phyloP scores from a whole-genome alignment of 2,329 filamentous ascomycete genomes.

The Fusarium denticulatum region DNA sequence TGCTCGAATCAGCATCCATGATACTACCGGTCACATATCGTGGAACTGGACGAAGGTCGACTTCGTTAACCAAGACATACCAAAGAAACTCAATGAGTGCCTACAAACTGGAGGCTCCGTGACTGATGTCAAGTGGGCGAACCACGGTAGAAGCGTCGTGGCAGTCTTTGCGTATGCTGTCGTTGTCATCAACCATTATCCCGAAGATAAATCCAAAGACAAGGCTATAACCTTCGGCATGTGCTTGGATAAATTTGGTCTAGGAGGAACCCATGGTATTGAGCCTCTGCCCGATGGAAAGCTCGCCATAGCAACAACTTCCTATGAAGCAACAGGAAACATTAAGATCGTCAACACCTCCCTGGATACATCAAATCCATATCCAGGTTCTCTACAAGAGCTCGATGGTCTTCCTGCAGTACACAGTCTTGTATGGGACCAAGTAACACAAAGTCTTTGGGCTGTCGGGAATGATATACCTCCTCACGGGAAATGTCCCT shows the following conservation, averaged over 20 bases:
- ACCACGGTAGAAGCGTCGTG: not conserved
- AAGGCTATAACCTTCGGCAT: not conserved
- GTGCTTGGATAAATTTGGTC: not conserved
- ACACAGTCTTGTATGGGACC: not conserved
- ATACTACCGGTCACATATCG: rapidly evolving
- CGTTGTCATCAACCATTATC: not conserved
- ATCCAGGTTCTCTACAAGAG: not conserved
- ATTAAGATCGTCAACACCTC: not conserved
- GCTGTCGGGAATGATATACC: not conserved
- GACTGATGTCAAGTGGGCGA: not conserved
- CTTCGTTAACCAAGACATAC: not conserved
- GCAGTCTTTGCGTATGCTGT: not conserved
- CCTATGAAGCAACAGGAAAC: not conserved
- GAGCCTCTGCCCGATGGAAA: not conserved
- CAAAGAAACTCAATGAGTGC: not conserved
- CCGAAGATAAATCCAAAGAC: not conserved
- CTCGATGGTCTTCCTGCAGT: not conserved
- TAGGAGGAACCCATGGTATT: not conserved
- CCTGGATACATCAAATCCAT: not conserved
- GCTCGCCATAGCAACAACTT: not conserved
- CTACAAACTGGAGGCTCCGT: not conserved
- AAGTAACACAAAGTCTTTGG: not conserved
- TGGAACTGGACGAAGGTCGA: not conserved
- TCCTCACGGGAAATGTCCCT: not conserved
- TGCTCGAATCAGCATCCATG: not conserved